Evolutionary conservation across 768 basidiomycete species (phyloP), one percentile per base, ranked within the genome.

Genomic region (Boletus vinaceobasis): DNA sequence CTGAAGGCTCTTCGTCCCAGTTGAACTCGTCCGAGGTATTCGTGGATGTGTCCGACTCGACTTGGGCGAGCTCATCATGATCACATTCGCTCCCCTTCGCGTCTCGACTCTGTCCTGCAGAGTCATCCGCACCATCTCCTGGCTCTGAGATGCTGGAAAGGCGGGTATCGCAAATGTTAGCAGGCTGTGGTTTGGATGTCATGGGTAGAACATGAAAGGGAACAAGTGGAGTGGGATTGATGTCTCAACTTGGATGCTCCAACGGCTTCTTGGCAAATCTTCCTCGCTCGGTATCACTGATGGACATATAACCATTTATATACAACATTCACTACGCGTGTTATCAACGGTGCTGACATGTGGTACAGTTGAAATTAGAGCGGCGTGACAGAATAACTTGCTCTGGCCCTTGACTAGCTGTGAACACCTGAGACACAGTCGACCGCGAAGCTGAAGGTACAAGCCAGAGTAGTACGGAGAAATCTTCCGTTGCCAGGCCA

Each of bases 21-120:
- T 88, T 78, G 60, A 90, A 88, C 61, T 88, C 84, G 63, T 88
- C 86, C 10, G 79, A 80, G 4, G 81, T 77, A 59, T 84, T 80
- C 13, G 85, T 85, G 27, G 74, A 77, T n/a, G 81, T 62, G 33
- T 71, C 69, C 17, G 71, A 65, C 17, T 67, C 69, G 19, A 57
- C 59, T 27, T 56, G 50, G 0, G 47, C 52, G 21, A 36, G 53
- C 31, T 32, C 54, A 26, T 63, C 55, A 21, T 32, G 52, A 26
- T 63, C 55, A 21, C 33, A 33, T 39, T 39, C 54, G 23, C 52
- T 59, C n/a, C 21, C 58, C 26, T 60, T 58, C n/a, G 57, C 57
- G 38, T 60, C 55, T 8, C 31, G 60, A 39, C 19, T 17, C 5
- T 53, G 50, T 13, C 27, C 56, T 9, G 35, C 35, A 42, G 36